These are phyloP conservation scores for Aureobasidium pullulans DNA, from an alignment of 2,329 filamentous ascomycete species.

Conservation along the genomic window DNA sequence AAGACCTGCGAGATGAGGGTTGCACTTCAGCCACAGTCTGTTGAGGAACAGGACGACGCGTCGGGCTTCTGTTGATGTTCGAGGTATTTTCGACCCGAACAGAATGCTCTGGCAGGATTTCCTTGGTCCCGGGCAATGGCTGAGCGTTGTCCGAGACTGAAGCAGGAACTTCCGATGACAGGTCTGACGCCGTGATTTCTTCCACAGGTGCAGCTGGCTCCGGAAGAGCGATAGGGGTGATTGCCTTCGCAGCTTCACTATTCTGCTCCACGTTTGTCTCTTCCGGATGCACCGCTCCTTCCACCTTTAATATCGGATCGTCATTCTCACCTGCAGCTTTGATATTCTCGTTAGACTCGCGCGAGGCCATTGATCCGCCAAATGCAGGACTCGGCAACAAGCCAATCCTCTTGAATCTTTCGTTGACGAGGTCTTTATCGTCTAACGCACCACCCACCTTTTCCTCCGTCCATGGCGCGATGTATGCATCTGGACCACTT, in stretches of 20 bases:
- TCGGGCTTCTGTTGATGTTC: background rate
- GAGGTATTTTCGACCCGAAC: background rate
- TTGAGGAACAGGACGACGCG: background rate
- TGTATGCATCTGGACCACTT: background rate
- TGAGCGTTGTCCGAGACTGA: background rate
- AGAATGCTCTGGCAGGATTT: background rate
- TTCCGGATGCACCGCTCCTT: background rate
- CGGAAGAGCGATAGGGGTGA: background rate
- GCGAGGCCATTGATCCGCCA: slow-evolving; percentile 7
- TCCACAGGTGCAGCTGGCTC: background rate
- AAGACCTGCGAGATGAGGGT: background rate
- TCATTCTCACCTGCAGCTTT: background rate
- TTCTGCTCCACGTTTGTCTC: background rate
- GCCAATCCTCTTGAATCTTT: slow-evolving; percentile 11
- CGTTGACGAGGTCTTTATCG: slow-evolving; percentile 4
- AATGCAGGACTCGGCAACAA: slow-evolving; percentile 16
- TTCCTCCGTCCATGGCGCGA: slow-evolving; percentile 13
- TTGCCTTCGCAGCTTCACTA: background rate
- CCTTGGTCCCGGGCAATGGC: background rate
- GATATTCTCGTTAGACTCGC: slow-evolving; percentile 4
- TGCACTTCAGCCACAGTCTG: background rate
- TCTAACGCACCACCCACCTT: background rate
- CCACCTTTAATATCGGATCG: background rate
- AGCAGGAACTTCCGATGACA: background rate
- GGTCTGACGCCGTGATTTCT: background rate